These are phyloP conservation scores for Cardamine occulta DNA, from an alignment of 345 rosid genomes.

Conservation along the genomic window DNA sequence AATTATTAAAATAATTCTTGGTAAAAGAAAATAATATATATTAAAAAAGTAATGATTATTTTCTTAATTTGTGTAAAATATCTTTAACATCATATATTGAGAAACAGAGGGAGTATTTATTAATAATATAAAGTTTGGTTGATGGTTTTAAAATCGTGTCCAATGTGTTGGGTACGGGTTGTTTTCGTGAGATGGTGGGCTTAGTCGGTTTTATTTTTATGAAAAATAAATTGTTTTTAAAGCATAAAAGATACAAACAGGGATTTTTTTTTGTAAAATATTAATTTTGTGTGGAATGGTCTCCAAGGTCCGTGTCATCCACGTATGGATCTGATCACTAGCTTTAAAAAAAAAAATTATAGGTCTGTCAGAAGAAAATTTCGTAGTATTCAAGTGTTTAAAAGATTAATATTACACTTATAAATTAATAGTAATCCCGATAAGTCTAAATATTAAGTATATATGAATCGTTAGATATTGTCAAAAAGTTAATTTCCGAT, in stretches of 20 bases:
- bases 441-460: not conserved
- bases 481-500: not conserved
- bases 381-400: not conserved
- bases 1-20: too few species aligned
- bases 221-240: not conserved
- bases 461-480: not conserved
- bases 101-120: too few species aligned
- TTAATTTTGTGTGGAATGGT: conserved; percentile 10
- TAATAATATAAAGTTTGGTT: not conserved
- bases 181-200: conserved; percentile 39
- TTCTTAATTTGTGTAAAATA: too few species aligned
- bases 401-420: not conserved
- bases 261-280: not conserved
- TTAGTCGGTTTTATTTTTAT: conserved; percentile 27
- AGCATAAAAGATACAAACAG: not conserved
- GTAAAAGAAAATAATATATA: too few species aligned
- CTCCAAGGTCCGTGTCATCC: conserved; percentile 19
- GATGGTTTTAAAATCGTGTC: conserved; percentile 21
- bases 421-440: not conserved
- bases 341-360: not conserved
- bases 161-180: conserved; percentile 28
- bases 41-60: too few species aligned
- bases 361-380: not conserved
- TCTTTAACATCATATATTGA: too few species aligned
- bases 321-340: not conserved